Percentiles rank a stretch among this genome's conserved stretches.
Evolutionary conservation across 139 green algal species (phyloP).

Genomic region (Coelastrella sp.): DNA sequence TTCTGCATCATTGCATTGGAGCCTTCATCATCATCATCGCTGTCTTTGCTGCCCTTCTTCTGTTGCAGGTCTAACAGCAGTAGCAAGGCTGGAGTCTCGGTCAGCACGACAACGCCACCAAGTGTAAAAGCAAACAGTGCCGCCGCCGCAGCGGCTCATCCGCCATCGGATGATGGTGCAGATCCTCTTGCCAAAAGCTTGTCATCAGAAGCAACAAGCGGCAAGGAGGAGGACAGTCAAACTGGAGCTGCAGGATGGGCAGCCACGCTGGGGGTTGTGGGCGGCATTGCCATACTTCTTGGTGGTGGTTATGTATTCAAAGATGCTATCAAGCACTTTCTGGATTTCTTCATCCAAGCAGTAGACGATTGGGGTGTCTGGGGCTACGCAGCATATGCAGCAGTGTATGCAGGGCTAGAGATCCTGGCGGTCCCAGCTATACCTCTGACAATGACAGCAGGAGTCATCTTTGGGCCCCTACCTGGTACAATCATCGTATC

Average conservation of each 20-base stretch:
- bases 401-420: constrained; percentile 71
- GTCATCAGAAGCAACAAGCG: not conserved
- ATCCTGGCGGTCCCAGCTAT: constrained; percentile 76
- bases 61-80: constrained; percentile 9
- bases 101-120: constrained; percentile 22
- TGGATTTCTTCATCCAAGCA: constrained; percentile 74
- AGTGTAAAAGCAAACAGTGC: not conserved
- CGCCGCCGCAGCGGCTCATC: constrained; percentile 22
- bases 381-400: constrained; percentile 79
- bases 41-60: not conserved
- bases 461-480: constrained; percentile 87
- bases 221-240: not conserved
- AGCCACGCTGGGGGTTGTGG: constrained; percentile 55
- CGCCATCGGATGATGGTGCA: not conserved
- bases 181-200: not conserved
- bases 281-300: constrained; percentile 59
- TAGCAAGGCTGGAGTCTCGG: not conserved
- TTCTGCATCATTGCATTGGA: too few relatives aligned
- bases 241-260: constrained; percentile 3
- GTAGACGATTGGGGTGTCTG: constrained; percentile 78
- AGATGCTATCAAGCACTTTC: constrained; percentile 69
- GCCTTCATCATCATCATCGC: not conserved
- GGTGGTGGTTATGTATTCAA: constrained; percentile 67
- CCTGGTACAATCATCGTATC: constrained; percentile 83
- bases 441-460: constrained; percentile 92